These are phyloP conservation scores for Triticum aestivum DNA, from an alignment of 176 grass and related monocot species.

Conservation along the genomic window DNA sequence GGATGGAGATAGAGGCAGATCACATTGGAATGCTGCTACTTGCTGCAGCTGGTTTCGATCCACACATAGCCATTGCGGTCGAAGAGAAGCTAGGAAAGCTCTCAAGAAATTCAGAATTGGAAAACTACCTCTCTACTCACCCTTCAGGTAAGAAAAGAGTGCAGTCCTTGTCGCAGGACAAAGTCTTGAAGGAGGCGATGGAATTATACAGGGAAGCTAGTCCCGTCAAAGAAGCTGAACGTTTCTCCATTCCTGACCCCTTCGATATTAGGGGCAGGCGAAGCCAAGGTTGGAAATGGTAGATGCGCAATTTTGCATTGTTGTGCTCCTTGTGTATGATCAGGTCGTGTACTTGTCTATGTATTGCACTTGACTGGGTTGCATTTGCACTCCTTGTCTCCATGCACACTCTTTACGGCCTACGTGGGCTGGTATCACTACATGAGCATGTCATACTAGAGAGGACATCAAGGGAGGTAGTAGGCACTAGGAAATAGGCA, in stretches of 20 bases:
- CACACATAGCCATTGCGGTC: slow-evolving; percentile 57
- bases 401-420: too few species aligned
- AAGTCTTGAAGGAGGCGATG: slow-evolving; percentile 77
- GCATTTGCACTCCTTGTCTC: too few species aligned
- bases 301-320: not conserved
- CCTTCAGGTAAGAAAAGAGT: slow-evolving; percentile 85
- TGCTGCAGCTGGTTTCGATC: slow-evolving; percentile 81
- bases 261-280: not conserved
- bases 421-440: too few species aligned
- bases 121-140: slow-evolving; percentile 81
- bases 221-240: slow-evolving; percentile 14
- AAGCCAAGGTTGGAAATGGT: not conserved
- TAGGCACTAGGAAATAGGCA: too few species aligned
- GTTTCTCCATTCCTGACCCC: not conserved
- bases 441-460: too few species aligned
- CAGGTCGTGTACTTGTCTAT: not conserved
- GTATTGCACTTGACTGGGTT: not conserved
- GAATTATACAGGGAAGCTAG: slow-evolving; percentile 56
- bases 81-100: slow-evolving; percentile 85
- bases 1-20: slow-evolving; percentile 98
- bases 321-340: not conserved
- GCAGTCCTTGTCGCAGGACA: slow-evolving; percentile 47
- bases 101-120: slow-evolving; percentile 51
- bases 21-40: slow-evolving; percentile 86
- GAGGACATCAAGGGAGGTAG: too few species aligned